A percentile compares a stretch with the other conserved stretches of the same genome.
phyloP scores from a whole-genome alignment of 108 stramenopile genomes.

The Cyclostephanos invisitatus region DNA sequence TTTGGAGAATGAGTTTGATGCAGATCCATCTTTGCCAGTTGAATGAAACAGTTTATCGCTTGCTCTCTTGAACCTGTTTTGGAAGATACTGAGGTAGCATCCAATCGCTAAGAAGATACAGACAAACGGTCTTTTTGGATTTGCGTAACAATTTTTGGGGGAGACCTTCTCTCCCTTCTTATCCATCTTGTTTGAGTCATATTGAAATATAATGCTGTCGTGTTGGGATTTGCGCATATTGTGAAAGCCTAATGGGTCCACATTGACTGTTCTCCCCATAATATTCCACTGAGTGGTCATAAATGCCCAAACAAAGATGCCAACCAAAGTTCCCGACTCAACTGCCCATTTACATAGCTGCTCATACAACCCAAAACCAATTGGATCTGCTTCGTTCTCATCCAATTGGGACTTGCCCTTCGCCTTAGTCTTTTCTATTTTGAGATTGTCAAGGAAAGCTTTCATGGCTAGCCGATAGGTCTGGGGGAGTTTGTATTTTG shows the following conservation, averaged over 20 bases:
- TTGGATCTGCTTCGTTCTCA: constrained; percentile 38
- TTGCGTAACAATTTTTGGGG: constrained; percentile 40
- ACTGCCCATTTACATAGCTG: constrained; percentile 21
- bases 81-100: constrained; percentile 6
- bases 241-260: constrained; percentile 29
- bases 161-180: constrained; percentile 37
- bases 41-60: constrained; percentile 7
- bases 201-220: constrained; percentile 27
- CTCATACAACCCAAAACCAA: constrained; percentile 27
- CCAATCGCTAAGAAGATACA: constrained; percentile 17
- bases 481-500: constrained; percentile 18
- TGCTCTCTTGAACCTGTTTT: not conserved
- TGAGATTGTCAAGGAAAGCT: constrained; percentile 19
- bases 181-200: constrained; percentile 37
- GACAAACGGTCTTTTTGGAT: constrained; percentile 14
- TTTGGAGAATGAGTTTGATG: constrained; percentile 22
- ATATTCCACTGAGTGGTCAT: constrained; percentile 41
- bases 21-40: constrained; percentile 20
- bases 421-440: constrained; percentile 19
- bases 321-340: constrained; percentile 10
- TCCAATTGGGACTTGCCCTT: constrained; percentile 28
- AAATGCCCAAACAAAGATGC: constrained; percentile 29
- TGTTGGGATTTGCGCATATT: constrained; percentile 23
- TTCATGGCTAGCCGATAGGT: constrained; percentile 24
- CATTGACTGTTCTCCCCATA: constrained; percentile 28